Percentiles rank a stretch among this genome's conserved stretches.
These are phyloP conservation scores for Phytophthora colocasiae DNA, from an alignment of 352 stramenopile genomes.

Conservation along the genomic window DNA sequence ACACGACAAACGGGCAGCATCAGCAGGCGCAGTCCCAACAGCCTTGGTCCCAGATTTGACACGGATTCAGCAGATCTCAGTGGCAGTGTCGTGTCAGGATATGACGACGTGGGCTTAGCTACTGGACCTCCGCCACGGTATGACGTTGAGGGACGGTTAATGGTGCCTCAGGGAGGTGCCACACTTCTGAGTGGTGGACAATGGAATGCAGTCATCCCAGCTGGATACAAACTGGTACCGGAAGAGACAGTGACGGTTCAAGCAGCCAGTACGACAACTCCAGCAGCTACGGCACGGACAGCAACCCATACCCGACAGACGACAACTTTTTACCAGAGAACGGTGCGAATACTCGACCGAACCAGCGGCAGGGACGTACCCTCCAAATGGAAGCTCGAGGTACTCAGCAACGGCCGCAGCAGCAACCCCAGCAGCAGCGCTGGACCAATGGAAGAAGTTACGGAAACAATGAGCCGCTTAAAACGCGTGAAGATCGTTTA, in stretches of 20 bases:
- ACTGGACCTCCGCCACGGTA: slow-evolving; percentile 1
- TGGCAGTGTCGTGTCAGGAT: neutral
- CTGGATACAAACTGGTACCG: slow-evolving; percentile 3
- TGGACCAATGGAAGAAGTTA: too few species aligned
- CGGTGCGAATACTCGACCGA: too few species aligned
- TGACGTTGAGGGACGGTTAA: slow-evolving; percentile 2
- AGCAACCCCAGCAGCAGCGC: too few species aligned
- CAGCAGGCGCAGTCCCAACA: neutral
- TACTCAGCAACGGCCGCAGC: too few species aligned
- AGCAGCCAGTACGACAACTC: neutral
- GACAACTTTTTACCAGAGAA: neutral
- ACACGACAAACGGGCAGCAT: neutral
- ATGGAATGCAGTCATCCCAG: slow-evolving; percentile 4
- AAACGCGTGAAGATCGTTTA: too few species aligned
- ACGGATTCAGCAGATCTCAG: too few species aligned
- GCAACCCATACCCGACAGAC: neutral
- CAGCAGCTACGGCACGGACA: too few species aligned
- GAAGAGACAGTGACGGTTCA: neutral
- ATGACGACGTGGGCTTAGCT: neutral
- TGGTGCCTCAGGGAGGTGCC: neutral
- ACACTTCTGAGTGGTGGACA: neutral
- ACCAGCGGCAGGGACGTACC: too few species aligned
- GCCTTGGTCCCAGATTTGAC: too few species aligned
- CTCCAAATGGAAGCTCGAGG: too few species aligned
- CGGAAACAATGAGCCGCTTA: too few species aligned